Evolutionary conservation across 768 basidiomycete genomes (phyloP).

Genomic region (Auricularia cornea): DNA sequence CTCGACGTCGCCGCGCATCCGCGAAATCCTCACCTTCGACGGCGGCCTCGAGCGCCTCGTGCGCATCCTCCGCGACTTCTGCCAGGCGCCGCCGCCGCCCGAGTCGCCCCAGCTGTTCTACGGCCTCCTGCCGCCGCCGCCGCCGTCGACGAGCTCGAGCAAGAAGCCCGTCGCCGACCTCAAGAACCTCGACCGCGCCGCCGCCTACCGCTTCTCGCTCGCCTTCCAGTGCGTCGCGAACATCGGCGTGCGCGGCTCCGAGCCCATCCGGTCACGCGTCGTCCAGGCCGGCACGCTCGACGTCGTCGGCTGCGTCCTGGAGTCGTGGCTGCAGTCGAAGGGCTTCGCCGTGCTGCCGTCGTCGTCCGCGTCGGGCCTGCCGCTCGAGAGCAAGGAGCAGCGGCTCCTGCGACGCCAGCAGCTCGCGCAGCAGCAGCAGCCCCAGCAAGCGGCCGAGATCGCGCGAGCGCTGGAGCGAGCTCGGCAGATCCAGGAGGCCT

Average conservation of each 20-base stretch:
- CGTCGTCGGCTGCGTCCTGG: constrained; percentile 87
- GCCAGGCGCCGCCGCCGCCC: constrained; percentile 71
- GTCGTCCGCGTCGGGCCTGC: constrained; percentile 34
- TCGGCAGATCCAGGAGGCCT: not conserved
- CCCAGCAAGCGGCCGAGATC: not conserved
- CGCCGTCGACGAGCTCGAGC: not conserved
- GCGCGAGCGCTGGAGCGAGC: not conserved
- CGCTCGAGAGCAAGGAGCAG: constrained; percentile 69
- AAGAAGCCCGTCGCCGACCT: no score
- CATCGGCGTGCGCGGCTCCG: no score
- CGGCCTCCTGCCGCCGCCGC: constrained; percentile 56
- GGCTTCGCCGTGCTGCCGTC: not conserved
- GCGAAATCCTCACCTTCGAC: constrained; percentile 97
- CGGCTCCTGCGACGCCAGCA: constrained; percentile 43
- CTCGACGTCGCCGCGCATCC: constrained; percentile 92
- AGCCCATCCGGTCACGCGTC: constrained; percentile 76
- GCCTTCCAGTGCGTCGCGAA: constrained; percentile 97
- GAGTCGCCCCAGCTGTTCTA: constrained; percentile 71
- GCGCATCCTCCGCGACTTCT: constrained; percentile 83
- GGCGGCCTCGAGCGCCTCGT: constrained; percentile 95
- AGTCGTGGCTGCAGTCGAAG: constrained; percentile 84
- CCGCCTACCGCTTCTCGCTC: constrained; percentile 81
- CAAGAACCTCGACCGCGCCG: constrained; percentile 59
- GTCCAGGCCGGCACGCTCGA: constrained; percentile 91
- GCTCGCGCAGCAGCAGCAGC: not conserved